A percentile compares a stretch with the other conserved stretches of the same genome.
phyloP scores from a whole-genome alignment of 441 rosid genomes.

The Flueggea neowawraea region DNA sequence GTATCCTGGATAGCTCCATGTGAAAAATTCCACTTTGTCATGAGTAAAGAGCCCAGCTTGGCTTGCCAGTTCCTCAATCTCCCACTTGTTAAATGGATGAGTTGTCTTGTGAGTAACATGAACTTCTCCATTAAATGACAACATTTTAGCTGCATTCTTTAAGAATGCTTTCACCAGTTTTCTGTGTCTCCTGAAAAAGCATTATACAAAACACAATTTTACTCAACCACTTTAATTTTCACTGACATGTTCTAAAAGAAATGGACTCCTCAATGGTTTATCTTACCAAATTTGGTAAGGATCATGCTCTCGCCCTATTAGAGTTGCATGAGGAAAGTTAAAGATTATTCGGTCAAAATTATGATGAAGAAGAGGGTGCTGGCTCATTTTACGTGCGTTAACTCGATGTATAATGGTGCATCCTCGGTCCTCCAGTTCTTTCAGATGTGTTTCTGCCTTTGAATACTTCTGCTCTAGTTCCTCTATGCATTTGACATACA shows the following conservation, averaged over 20 bases:
- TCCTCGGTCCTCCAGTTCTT: constrained; percentile 23
- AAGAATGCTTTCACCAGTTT: constrained; percentile 11
- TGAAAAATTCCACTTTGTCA: constrained; percentile 1
- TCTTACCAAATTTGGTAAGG: constrained; percentile 8
- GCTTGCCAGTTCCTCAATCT: constrained; percentile 45
- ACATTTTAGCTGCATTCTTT: constrained; percentile 38
- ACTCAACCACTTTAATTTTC: too few species aligned
- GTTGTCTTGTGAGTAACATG: constrained; percentile 58
- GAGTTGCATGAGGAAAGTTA: constrained; percentile 21
- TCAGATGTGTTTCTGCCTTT: constrained; percentile 21
- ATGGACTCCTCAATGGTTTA: background rate
- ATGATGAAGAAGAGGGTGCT: constrained; percentile 19
- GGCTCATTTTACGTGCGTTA: constrained; percentile 27
- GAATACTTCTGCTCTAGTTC: constrained; percentile 12
- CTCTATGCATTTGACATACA: constrained; percentile 6
- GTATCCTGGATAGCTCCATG: constrained; percentile 23
- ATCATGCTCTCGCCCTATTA: background rate
- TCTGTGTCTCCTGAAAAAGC: background rate
- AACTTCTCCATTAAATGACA: constrained; percentile 38
- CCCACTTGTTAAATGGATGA: constrained; percentile 45
- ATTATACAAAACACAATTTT: background rate
- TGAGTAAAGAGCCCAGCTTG: constrained; percentile 18
- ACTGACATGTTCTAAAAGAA: background rate
- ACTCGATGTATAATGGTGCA: constrained; percentile 36
- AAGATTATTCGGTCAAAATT: constrained; percentile 26